Evolutionary conservation across 208 protist genomes (phyloP), one percentile per base, ranked within the genome.

Genomic region (Strigomonas oncopelti): DNA sequence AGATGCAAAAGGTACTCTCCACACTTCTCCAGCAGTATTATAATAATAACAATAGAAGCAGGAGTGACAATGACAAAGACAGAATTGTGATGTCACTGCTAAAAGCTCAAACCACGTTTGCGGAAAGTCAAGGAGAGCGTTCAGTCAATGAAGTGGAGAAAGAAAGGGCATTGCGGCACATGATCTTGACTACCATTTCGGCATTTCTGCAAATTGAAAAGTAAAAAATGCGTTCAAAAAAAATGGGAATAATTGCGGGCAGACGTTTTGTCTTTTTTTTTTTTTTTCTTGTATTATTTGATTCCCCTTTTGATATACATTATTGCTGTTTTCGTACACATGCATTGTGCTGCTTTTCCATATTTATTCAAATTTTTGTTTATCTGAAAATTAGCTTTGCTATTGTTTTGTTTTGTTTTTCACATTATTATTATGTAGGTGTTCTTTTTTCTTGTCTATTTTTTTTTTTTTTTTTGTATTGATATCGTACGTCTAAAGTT

Each of bases 391-490:
- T 52, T 20, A 20, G 45, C 45, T n/a, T 20, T n/a, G 20, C 45
- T 52, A n/a, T 52, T 52, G 45, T 20, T 20, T 20, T 55, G 60
- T 72, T 52, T 4, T 61, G 57, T 46, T 65, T 71, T 51, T 61
- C 18, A 70, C 1, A 29, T 64, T 9, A 72, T 62, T 27, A 51
- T 60, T 58, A 11, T 65, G n/a, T 18, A 46, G 34, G 11, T 57
- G 28, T 42, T 36, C 20, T 11, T 61, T 24, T 38, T 22, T 25
- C 67, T 22, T 57, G 31, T 68, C 32, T 24, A 14, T 65, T 60
- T 56, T 32, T 29, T 69, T 64, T 28, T 61, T 48, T 69, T 54
- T 38, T 34, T 52, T 25, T 52, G 18, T n/a, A 24, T 77, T 58
- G 7, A 24, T 59, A 22, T 42, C 38, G n/a, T 34, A n/a, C n/a